Evolutionary conservation across 163 green algal genomes (phyloP).

Genomic region (Chloromonas sp.): DNA sequence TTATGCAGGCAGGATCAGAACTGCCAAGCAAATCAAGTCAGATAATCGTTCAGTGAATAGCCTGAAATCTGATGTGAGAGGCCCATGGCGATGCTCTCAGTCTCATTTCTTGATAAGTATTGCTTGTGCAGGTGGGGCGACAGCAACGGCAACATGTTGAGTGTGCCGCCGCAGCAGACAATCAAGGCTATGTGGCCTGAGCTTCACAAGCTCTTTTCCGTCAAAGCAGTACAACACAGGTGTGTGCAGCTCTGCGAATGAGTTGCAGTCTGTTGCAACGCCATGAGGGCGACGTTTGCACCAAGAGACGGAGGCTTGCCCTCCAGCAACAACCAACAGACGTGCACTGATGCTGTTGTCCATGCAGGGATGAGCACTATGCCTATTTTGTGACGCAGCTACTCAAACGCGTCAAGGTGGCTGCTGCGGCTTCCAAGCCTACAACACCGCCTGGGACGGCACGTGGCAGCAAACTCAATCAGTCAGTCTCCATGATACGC

Average conservation of each 20-base stretch:
- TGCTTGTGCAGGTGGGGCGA: slow-evolving; percentile 4
- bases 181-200: not conserved
- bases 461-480: too few relatives aligned
- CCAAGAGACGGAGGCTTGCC: too few relatives aligned
- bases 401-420: not conserved
- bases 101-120: not conserved
- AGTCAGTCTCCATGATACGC: too few relatives aligned
- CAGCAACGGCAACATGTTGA: slow-evolving; percentile 11
- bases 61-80: not conserved
- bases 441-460: too few relatives aligned
- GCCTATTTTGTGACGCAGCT: not conserved
- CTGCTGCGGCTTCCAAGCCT: too few relatives aligned
- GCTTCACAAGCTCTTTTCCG: slow-evolving; percentile 3
- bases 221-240: slow-evolving; percentile 12
- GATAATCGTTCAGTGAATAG: not conserved
- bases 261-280: too few relatives aligned
- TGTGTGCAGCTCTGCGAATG: not conserved
- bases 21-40: not conserved
- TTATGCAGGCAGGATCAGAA: not conserved
- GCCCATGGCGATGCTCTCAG: not conserved
- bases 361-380: not conserved
- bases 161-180: not conserved
- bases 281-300: too few relatives aligned
- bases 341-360: too few relatives aligned
- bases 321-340: too few relatives aligned